Evolutionary conservation across 805 yeast genomes (phyloP).

Genomic region (Suhomyces emberorum): DNA sequence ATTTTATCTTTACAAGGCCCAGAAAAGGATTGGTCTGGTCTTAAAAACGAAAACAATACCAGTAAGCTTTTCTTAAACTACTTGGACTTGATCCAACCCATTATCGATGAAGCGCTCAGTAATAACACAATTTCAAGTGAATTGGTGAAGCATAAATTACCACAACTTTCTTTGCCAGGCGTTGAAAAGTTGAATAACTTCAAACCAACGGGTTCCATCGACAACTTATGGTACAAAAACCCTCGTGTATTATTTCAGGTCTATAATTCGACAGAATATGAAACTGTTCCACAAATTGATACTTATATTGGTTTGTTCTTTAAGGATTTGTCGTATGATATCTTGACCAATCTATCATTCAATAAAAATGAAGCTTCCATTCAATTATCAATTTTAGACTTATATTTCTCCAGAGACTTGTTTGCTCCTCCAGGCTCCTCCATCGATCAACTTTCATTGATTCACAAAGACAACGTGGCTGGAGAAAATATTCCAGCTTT

Average conservation of each 20-base stretch:
- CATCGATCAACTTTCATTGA: constrained; percentile 58
- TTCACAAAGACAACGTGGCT: constrained; percentile 39
- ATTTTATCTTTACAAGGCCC: constrained; percentile 29
- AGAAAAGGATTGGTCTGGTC: constrained; percentile 40
- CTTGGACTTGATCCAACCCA: constrained; percentile 29
- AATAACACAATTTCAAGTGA: constrained; percentile 38
- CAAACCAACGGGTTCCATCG: constrained; percentile 40
- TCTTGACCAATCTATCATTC: constrained; percentile 78
- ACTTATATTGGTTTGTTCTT: constrained; percentile 50
- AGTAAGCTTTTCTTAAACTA: constrained; percentile 32
- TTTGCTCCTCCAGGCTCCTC: constrained; percentile 65
- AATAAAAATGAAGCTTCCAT: constrained; percentile 84
- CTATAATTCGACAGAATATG: constrained; percentile 55
- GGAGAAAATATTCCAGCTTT: constrained; percentile 41
- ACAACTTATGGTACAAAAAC: constrained; percentile 57
- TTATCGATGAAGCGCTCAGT: constrained; percentile 29
- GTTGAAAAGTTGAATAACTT: constrained; percentile 15
- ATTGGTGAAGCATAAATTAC: constrained; percentile 38
- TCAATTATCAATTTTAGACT: constrained; percentile 71
- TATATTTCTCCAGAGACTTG: constrained; percentile 60
- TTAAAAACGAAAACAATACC: constrained; percentile 15
- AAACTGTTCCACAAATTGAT: constrained; percentile 50
- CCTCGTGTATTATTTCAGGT: constrained; percentile 63
- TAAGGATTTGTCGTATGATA: constrained; percentile 72
- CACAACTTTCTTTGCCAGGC: constrained; percentile 36